Evolutionary conservation across 768 basidiomycete species (phyloP), one percentile per base, ranked within the genome.

Genomic region (Lentinula raphanica): DNA sequence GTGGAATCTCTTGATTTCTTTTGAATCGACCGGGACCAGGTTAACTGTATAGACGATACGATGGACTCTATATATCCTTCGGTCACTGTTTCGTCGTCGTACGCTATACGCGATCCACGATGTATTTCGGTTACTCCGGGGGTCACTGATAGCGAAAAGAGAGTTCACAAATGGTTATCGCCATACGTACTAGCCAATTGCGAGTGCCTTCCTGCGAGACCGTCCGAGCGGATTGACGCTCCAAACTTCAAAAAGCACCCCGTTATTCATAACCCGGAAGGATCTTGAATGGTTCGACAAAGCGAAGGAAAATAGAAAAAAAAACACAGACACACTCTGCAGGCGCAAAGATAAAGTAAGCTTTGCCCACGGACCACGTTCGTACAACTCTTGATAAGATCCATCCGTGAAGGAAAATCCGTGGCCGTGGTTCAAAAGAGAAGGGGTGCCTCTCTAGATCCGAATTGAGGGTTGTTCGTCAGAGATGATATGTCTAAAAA

Each of bases 191-290:
- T 9, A 44, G 3, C 19, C 42, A 5, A 21, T 21, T 21, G 42
- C 17, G 19, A 44, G 23, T 44, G 1, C 42, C 42, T n/a, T 21
- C 17, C 9, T 44, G 19, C 42, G 11, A 3, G 7, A 11, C n/a
- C 38, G 38, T 13, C 8, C 19, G 21, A 35, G 32, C 32, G 40
- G n/a, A 19, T 42, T 6, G 23, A 42, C 23, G 42, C 23, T 44
- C 27, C 12, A 28, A 48, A 5, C 13, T 17, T 48, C 13, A 7
- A 48, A 17, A 13, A 7, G 21, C 17, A n/a, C n/a, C n/a, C n/a
- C n/a, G n/a, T n/a, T n/a, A n/a, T 48, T 48, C 29, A 28, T 48
- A 27, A 48, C 46, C n/a, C 46, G 46, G 46, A 48, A 48, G 46
- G 46, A 48, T 48, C 46, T 48, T 48, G 13, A 15, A 27, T n/a